Evolutionary conservation across 106 monocot genomes (phyloP).

Genomic region (Allium cepa): DNA sequence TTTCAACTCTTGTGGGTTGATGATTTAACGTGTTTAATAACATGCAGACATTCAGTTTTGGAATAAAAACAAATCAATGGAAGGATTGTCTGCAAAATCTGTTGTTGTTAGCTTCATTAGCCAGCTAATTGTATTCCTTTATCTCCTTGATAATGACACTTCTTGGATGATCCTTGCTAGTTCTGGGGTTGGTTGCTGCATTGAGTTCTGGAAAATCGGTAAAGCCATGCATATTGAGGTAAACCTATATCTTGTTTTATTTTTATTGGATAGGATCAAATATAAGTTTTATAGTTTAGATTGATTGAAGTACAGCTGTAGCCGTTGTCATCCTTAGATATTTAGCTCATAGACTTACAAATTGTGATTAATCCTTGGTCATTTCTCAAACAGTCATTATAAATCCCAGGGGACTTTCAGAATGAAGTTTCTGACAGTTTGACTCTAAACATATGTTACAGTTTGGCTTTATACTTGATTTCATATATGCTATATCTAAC

Average conservation of each 20-base stretch:
- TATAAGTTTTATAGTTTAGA: no score
- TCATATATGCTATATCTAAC: no score
- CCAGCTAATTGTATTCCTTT: constrained; percentile 93
- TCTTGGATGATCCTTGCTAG: constrained; percentile 99
- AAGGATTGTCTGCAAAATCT: constrained; percentile 96
- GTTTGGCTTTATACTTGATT: no score
- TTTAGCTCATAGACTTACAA: no score
- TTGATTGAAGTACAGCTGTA: no score
- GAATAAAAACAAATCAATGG: constrained; percentile 99
- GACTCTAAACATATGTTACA: no score
- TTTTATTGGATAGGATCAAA: neutral
- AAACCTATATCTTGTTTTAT: neutral
- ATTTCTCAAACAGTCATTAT: neutral
- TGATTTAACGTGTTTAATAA: neutral
- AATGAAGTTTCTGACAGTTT: no score
- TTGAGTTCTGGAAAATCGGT: constrained; percentile 99
- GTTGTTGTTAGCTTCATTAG: constrained; percentile 93
- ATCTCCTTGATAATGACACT: constrained; percentile 97
- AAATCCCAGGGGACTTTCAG: no score
- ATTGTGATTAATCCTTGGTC: neutral
- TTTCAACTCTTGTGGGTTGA: neutral
- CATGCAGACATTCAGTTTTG: constrained; percentile 96
- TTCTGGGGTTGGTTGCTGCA: constrained; percentile 92
- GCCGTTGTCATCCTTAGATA: no score
- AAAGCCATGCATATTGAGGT: constrained; percentile 99